A percentile compares a stretch with the other conserved stretches of the same genome.
These are phyloP conservation scores for Neurospora sp. DNA, from an alignment of 495 filamentous ascomycete species.

Conservation along the genomic window DNA sequence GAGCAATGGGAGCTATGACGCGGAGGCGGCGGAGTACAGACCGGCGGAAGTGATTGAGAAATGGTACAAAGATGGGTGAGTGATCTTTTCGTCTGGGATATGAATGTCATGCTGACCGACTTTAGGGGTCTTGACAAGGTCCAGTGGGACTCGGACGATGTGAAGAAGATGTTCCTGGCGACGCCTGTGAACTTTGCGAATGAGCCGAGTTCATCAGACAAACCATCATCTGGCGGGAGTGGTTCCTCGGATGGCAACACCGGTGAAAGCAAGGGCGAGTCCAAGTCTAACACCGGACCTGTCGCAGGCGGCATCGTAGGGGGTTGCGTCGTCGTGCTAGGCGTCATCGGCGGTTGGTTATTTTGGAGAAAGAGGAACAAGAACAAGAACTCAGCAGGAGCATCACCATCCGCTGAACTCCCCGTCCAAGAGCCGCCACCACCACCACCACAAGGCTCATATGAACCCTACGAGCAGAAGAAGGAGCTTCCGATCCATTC, in stretches of 20 bases:
- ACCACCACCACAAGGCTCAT: background rate
- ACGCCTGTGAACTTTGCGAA: background rate
- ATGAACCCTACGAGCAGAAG: background rate
- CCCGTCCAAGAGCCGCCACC: background rate
- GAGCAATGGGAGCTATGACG: constrained; percentile 3
- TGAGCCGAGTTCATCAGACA: background rate
- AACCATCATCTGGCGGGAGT: background rate
- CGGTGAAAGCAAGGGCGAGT: background rate
- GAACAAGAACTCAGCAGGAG: background rate
- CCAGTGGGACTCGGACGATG: background rate
- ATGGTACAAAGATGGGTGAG: constrained; percentile 3
- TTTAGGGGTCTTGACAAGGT: background rate
- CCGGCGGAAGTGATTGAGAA: background rate
- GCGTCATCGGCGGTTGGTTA: background rate
- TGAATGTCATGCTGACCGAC: background rate
- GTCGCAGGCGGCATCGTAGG: background rate
- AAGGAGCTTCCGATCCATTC: background rate
- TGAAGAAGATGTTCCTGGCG: background rate
- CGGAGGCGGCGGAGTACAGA: background rate
- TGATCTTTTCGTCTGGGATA: background rate
- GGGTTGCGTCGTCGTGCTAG: background rate
- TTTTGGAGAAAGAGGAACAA: background rate
- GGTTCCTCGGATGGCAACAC: background rate
- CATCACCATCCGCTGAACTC: background rate
- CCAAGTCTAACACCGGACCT: background rate